Evolutionary conservation across 1,284 basidiomycete species (phyloP).

Genomic region (Cystobasidium sp.): DNA sequence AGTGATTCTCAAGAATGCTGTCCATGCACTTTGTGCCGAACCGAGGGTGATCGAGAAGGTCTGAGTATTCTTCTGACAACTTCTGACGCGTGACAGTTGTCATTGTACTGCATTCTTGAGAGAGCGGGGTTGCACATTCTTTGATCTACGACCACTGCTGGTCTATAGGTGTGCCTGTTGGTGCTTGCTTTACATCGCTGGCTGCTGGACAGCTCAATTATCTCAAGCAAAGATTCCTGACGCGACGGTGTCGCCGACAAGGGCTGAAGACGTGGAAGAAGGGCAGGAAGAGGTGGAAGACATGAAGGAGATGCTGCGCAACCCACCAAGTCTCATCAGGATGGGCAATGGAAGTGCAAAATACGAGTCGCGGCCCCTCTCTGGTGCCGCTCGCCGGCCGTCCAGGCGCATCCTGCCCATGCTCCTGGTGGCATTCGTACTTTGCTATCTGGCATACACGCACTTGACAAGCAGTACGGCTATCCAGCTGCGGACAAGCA

Average conservation of each 20-base stretch:
- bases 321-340: conserved; percentile 15
- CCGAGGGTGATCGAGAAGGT: conserved; percentile 6
- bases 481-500: background rate
- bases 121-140: background rate
- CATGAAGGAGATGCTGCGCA: conserved; percentile 30
- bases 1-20: background rate
- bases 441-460: conserved; percentile 26
- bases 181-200: background rate
- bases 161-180: background rate
- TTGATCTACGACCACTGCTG: conserved; percentile 1
- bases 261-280: background rate
- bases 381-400: background rate
- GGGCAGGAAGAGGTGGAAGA: background rate
- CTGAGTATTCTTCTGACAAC: background rate
- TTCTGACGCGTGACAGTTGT: background rate
- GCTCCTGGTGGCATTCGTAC: conserved; percentile 27
- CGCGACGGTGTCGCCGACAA: background rate
- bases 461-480: background rate
- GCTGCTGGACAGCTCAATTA: conserved; percentile 11
- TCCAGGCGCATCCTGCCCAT: conserved; percentile 18
- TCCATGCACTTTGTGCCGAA: background rate
- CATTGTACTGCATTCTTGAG: background rate
- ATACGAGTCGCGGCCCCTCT: conserved; percentile 12
- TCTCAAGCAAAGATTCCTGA: background rate
- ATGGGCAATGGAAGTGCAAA: conserved; percentile 13